Percentiles rank a stretch among this genome's conserved stretches.
These are phyloP conservation scores for Cucumis melo DNA, from an alignment of 306 rosid genomes.

Conservation along the genomic window DNA sequence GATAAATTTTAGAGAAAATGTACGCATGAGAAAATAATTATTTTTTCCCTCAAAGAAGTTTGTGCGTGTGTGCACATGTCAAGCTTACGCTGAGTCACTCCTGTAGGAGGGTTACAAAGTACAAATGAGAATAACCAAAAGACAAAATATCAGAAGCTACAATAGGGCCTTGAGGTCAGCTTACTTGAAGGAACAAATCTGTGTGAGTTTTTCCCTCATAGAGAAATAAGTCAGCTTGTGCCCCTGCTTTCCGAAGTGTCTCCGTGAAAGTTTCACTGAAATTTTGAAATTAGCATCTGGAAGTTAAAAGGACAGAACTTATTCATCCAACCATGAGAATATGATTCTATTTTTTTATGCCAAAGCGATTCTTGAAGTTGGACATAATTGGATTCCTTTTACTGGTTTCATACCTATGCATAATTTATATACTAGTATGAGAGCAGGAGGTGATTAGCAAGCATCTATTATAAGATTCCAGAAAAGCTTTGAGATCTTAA, in stretches of 20 bases:
- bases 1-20: not conserved
- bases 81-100: not conserved
- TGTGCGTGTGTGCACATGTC: not conserved
- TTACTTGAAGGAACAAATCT: conserved; percentile 89
- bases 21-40: not conserved
- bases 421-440: not conserved
- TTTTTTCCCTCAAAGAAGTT: not conserved
- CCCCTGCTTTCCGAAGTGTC: conserved; percentile 54
- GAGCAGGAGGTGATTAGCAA: not conserved
- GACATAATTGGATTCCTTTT: not conserved
- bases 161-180: conserved; percentile 4
- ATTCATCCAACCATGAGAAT: not conserved
- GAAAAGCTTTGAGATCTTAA: not conserved
- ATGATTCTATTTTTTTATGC: not conserved
- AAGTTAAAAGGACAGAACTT: not conserved
- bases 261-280: conserved; percentile 57
- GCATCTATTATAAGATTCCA: not conserved
- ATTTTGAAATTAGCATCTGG: conserved; percentile 10
- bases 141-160: not conserved
- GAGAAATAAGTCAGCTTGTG: conserved; percentile 45
- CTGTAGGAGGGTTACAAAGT: not conserved
- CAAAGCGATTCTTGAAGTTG: not conserved
- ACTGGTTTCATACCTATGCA: not conserved
- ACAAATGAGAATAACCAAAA: not conserved
- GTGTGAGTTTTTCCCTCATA: conserved; percentile 87